These are phyloP conservation scores for Cytospora leucostoma DNA, from an alignment of 2,329 filamentous ascomycete species.

Conservation along the genomic window DNA sequence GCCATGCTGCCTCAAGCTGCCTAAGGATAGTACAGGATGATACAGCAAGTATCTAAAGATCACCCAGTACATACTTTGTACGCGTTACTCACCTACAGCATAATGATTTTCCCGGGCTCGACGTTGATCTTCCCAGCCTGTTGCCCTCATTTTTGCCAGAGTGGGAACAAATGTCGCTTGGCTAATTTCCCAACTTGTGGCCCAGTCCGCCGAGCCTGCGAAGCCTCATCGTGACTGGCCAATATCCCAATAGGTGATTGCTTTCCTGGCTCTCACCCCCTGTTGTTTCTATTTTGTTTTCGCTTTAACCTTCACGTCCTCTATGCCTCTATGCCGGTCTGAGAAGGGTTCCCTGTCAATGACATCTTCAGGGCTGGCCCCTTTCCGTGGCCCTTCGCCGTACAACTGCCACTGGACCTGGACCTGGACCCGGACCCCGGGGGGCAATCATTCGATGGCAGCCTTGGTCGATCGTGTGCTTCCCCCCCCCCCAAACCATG, in stretches of 20 bases:
- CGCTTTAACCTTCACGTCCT: constrained; percentile 9
- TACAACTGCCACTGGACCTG: neutral
- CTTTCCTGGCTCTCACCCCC: neutral
- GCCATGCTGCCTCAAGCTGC: too few relatives aligned
- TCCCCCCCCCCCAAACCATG: neutral
- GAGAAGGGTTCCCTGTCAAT: neutral
- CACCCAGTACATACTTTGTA: neutral
- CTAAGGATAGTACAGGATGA: too few relatives aligned
- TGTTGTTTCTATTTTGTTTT: constrained; percentile 15
- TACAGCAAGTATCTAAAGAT: too few relatives aligned
- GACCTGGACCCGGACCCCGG: neutral
- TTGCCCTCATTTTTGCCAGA: constrained; percentile 27
- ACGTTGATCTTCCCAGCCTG: constrained; percentile 7
- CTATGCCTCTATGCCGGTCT: neutral
- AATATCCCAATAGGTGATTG: neutral
- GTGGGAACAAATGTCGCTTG: constrained; percentile 36
- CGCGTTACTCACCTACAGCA: neutral
- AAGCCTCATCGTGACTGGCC: constrained; percentile 9
- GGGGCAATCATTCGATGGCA: neutral
- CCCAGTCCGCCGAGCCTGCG: neutral
- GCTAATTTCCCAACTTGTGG: constrained; percentile 37
- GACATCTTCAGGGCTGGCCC: constrained; percentile 16
- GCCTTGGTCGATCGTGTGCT: constrained; percentile 4
- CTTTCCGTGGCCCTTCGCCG: constrained; percentile 5
- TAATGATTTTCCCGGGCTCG: neutral